A percentile compares a stretch with the other conserved stretches of the same genome.
phyloP scores from a whole-genome alignment of 179 eudicot species.

The Beta macrorhiza region DNA sequence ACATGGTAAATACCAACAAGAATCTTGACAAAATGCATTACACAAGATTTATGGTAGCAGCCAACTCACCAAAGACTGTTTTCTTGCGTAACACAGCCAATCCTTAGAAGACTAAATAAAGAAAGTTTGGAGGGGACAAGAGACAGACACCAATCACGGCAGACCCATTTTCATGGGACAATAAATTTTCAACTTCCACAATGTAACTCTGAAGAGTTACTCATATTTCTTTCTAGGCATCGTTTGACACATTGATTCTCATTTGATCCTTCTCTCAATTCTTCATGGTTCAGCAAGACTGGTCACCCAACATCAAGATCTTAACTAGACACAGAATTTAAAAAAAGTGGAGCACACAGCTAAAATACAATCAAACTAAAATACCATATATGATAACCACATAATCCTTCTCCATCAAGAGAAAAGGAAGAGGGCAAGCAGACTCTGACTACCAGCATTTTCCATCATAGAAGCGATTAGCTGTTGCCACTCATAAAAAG shows the following conservation, averaged over 20 bases:
- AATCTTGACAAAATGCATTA: background rate
- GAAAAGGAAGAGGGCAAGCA: background rate
- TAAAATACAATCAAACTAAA: background rate
- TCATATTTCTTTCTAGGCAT: background rate
- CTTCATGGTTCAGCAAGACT: background rate
- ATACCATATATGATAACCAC: background rate
- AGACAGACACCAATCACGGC: background rate
- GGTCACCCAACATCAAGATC: background rate
- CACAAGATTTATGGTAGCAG: background rate
- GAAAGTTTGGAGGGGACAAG: background rate
- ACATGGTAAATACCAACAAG: background rate
- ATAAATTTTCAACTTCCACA: background rate
- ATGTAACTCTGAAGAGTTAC: background rate
- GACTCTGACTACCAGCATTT: background rate
- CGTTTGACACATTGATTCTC: background rate
- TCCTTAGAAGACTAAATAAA: background rate
- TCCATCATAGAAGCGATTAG: background rate
- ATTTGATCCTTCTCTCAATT: background rate
- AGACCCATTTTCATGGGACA: too few relatives aligned
- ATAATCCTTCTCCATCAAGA: background rate
- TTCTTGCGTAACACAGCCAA: background rate
- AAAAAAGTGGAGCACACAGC: background rate
- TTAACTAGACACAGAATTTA: background rate
- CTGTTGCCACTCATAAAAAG: background rate
- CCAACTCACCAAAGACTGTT: background rate